Conservation (phyloP, 306 rosid genomes). For the Sechiopsis laciniata region DNA sequence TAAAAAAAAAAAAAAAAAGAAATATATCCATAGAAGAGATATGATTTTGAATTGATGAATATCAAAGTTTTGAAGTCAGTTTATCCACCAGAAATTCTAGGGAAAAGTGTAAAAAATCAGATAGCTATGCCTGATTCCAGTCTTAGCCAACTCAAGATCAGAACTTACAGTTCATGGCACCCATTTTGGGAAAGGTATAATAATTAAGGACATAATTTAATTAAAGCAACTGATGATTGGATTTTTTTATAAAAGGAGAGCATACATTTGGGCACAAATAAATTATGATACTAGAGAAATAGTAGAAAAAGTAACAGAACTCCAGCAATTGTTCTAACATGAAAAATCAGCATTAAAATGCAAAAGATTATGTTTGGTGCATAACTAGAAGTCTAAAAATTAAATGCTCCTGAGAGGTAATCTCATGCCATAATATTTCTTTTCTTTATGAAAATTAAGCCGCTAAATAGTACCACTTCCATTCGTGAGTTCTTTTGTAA, state of each 20-base stretch:
- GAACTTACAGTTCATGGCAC: not conserved
- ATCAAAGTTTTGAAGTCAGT: not conserved
- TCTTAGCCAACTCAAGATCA: not conserved
- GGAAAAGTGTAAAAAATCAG: not conserved
- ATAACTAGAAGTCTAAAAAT: not conserved
- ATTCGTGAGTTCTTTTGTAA: no score
- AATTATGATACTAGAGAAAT: not conserved
- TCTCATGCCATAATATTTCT: not conserved
- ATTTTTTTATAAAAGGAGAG: not conserved
- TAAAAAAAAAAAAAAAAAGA: no score
- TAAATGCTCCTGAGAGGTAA: not conserved
- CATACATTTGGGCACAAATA: not conserved
- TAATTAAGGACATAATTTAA: not conserved
- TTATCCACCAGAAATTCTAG: not conserved
- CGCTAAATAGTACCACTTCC: no score
- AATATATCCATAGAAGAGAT: not conserved
- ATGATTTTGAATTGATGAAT: not conserved
- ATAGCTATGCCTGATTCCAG: not conserved
- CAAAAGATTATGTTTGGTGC: not conserved
- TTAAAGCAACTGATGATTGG: not conserved
- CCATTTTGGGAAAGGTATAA: not conserved
- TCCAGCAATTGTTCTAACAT: not conserved
- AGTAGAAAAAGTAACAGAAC: no score
- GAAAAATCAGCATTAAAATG: not conserved
- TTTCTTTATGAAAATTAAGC: not conserved